Base-by-base conservation (phyloP, 306 rosid species). In the Trifolium repens region DNA sequence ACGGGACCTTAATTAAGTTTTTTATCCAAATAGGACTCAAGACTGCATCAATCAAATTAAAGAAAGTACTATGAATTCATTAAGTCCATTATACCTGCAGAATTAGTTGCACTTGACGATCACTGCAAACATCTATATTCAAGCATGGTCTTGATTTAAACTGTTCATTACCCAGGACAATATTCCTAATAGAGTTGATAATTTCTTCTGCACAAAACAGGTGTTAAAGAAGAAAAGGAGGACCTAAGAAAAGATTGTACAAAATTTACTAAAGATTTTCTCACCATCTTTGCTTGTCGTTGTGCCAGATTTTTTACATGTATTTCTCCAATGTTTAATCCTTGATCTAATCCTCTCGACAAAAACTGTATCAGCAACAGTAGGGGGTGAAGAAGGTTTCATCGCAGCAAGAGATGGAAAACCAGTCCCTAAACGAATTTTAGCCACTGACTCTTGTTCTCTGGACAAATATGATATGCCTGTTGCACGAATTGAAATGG, bases 401-500 rank as follows among this genome's bases (percentile, higher is more conserved):
- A 58, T 60, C 46, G 42, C 68, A 53, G 24, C 5, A 80, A 59
- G 73, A 26, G 82, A 58, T 37, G 87, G 53, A 8, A 66, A 67
- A 37, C 82, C 74, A 81, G 67, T 82, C 78, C 96, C 89, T 6
- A 57, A 81, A 52, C 81, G 84, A 73, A 55, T 50, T 82, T 83
- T 87, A 61, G 94, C 96, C 10, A 74, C 74, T 1, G 87, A 77
- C 81, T 94, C 98, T 78, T 91, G 97, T 35, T 63, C 91, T 84
- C 92, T 87, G 47, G 98, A 94, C 34, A 91, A 80, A 85, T 91
- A 94, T 2, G 98, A 94, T 79, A 94, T 79, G 54, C 98, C 98
- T 94, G 85, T 54, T 57, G 55, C 61, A 79, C 53, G 32, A 74
- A 69, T 55, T 43, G 67, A 76, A 39, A 78, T n/a, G 46, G 34